Conservation (phyloP, 345 rosid species). For the Populus simonii region DNA sequence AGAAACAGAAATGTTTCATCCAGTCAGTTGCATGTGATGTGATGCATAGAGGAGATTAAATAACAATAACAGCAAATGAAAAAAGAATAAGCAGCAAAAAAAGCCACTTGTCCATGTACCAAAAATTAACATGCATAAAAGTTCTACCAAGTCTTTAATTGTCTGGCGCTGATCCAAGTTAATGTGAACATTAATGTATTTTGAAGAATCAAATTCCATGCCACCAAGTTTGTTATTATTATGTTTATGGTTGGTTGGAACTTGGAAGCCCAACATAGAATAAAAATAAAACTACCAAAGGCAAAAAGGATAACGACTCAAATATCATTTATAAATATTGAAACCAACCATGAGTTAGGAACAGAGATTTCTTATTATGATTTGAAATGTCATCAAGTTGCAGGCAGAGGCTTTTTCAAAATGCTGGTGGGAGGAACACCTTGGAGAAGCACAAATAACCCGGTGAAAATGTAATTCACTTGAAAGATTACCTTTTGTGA, state of each 20-base stretch:
- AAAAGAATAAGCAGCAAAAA: not conserved
- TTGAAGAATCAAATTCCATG: not conserved
- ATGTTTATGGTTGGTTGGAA: not conserved
- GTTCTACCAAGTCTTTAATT: not conserved
- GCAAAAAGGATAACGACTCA: not conserved
- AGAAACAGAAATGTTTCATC: conserved; percentile 18
- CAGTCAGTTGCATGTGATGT: conserved; percentile 1
- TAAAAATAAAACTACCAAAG: not conserved
- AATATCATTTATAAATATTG: not conserved
- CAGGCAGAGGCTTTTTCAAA: conserved; percentile 10
- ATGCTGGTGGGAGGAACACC: not conserved
- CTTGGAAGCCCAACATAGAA: not conserved
- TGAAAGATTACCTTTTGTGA: conserved; percentile 72
- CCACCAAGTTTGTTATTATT: not conserved
- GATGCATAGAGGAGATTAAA: not conserved
- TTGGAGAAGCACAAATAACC: not conserved
- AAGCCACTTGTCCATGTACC: not conserved
- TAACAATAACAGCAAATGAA: not conserved
- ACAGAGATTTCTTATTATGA: not conserved
- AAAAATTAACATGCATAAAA: not conserved
- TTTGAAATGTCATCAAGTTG: not conserved
- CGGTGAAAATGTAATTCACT: not conserved
- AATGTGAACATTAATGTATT: not conserved
- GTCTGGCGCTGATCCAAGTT: not conserved
- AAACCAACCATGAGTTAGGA: not conserved